phyloP scores from a whole-genome alignment of 2,329 filamentous ascomycete species.

The Pseudogymnoascus sp. region DNA sequence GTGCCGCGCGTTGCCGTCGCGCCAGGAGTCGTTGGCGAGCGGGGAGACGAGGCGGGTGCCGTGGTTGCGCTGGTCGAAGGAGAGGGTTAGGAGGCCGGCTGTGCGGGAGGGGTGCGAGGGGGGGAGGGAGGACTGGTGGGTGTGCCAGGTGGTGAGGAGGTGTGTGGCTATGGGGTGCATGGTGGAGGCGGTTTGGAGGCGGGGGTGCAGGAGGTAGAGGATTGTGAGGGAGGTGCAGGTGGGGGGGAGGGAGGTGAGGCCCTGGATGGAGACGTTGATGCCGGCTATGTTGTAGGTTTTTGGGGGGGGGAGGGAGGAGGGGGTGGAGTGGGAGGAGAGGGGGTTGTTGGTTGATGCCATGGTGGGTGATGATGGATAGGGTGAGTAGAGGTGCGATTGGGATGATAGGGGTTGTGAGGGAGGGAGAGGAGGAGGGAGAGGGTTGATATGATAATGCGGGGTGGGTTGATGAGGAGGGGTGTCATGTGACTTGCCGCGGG shows the following conservation, averaged over 20 bases:
- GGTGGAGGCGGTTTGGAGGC: too few species aligned
- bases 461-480: background rate
- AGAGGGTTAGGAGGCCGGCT: too few species aligned
- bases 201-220: too few species aligned
- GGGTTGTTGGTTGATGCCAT: background rate
- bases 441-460: background rate
- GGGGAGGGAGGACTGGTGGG: too few species aligned
- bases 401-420: background rate
- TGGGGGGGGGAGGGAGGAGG: constrained; percentile 57
- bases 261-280: constrained; percentile 71
- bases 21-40: too few species aligned
- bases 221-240: constrained; percentile 46
- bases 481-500: background rate
- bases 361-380: too few species aligned
- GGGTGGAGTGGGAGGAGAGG: constrained; percentile 18
- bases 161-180: too few species aligned
- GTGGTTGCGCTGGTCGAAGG: too few species aligned
- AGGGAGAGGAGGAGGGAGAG: background rate
- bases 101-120: too few species aligned
- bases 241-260: constrained; percentile 61
- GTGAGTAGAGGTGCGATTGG: background rate
- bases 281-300: constrained; percentile 54
- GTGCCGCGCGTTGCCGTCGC: too few species aligned
- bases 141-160: too few species aligned
- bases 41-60: too few species aligned